Base-by-base conservation (phyloP, 1,284 basidiomycete genomes). In the Austroboletus novae-zelandiae region DNA sequence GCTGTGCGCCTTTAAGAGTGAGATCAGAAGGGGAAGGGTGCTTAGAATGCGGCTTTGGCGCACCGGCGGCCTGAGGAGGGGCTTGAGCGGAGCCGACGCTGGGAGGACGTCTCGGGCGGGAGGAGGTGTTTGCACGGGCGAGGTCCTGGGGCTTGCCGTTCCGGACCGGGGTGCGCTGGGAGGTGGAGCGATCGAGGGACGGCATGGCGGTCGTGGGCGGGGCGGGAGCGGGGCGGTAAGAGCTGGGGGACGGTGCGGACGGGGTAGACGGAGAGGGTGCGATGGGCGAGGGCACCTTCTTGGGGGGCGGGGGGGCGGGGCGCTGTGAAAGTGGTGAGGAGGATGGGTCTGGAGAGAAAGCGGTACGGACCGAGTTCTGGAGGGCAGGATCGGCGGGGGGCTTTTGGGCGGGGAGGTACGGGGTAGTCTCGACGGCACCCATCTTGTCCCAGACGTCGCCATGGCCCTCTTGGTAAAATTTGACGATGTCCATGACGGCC, bases 401-500 rank as follows among this genome's bases (percentile, higher is more conserved):
- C 58, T 68, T 75, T 57, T 65, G 66, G 9, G 53, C 31, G 18
- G 43, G 20, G 35, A 63, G 40, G 50, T 47, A 70, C 52, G 63
- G 37, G 0, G 57, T 46, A 0, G 56, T 53, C 50, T 62, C 65
- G 36, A 66, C 71, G 47, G 71, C 77, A 17, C 85, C 85, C 83
- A 95, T 81, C 80, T 91, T 91, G 66, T 84, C 82, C 86, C 87
- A 91, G 9, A 88, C 85, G 60, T 90, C 87, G 53, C 82, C 83
- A 46, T 83, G 81, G 34, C 84, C 84, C 65, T 94, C 91, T 65
- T 97, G 94, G 68, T 97, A 98, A 74, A 98, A 99, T 64, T 96
- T 94, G 66, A 99, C 96, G 59, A 99, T 97, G 65, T 98, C 97
- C 83, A 97, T 94, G 52, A 99, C 94, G 1, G 94, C 94, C 72